phyloP scores from a whole-genome alignment of 2,329 filamentous ascomycete genomes.

The Trichoderma pleuroti region DNA sequence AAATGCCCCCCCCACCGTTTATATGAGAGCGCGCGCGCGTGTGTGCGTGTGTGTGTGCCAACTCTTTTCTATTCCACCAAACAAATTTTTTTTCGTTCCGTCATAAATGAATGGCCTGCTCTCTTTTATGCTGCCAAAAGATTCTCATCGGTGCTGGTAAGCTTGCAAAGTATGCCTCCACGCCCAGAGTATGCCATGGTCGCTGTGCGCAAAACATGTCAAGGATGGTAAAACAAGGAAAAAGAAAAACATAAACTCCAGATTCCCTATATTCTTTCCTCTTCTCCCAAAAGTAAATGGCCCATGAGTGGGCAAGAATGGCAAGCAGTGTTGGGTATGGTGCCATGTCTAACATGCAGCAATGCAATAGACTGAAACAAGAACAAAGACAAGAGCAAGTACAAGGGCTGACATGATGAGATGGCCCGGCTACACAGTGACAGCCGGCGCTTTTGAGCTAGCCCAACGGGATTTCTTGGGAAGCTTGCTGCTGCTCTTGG shows the following conservation, averaged over 20 bases:
- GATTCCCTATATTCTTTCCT: neutral
- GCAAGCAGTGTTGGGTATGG: neutral
- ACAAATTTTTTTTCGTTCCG: neutral
- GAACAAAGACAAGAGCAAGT: neutral
- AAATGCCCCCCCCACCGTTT: neutral
- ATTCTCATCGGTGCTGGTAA: neutral
- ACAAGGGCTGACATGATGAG: neutral
- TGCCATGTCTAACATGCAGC: neutral
- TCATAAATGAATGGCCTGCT: neutral
- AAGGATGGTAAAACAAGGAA: neutral
- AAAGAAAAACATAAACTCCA: neutral
- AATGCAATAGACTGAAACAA: neutral
- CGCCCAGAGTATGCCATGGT: neutral
- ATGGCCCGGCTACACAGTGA: slow-evolving; percentile 19
- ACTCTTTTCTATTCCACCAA: neutral
- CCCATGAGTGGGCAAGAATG: neutral
- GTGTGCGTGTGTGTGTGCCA: neutral
- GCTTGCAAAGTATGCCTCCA: neutral
- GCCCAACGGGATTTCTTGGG: slow-evolving; percentile 28
- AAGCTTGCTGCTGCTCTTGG: slow-evolving; percentile 30
- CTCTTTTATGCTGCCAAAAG: neutral
- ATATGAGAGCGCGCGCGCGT: neutral
- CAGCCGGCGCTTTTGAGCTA: slow-evolving; percentile 22
- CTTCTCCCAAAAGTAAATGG: neutral
- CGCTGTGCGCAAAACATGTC: neutral